Conservation (phyloP, 352 stramenopile genomes). For the Phytophthora litchii region DNA sequence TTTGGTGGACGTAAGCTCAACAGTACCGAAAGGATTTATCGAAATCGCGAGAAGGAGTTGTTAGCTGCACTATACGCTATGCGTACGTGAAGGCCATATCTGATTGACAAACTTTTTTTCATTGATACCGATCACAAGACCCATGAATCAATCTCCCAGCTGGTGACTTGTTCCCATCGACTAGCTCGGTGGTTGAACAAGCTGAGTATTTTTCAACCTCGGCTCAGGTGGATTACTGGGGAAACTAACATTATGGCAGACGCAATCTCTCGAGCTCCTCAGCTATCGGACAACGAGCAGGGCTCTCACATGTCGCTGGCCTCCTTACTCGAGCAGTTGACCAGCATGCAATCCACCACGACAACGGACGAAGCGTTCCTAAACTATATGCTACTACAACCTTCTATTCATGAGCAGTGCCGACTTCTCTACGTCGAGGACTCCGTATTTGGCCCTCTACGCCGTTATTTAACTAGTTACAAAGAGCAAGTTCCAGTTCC, state of each 20-base stretch:
- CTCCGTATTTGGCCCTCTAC: neutral
- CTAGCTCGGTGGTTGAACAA: slow-evolving; percentile 18
- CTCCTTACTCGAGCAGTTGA: neutral
- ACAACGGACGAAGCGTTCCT: neutral
- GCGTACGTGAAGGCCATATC: slow-evolving; percentile 18
- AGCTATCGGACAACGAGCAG: neutral
- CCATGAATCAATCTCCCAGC: slow-evolving; percentile 6
- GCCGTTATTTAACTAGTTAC: neutral
- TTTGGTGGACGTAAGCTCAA: slow-evolving; percentile 21
- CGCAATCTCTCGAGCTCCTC: neutral
- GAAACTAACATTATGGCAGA: slow-evolving; percentile 18
- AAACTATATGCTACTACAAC: neutral
- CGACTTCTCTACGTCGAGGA: neutral
- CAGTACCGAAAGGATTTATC: slow-evolving; percentile 10
- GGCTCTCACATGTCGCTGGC: neutral
- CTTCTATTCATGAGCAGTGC: neutral
- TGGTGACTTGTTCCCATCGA: slow-evolving; percentile 9
- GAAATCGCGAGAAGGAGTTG: slow-evolving; percentile 20
- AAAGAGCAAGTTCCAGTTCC: neutral
- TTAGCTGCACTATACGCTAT: slow-evolving; percentile 17
- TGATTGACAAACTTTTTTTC: slow-evolving; percentile 14
- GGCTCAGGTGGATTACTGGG: slow-evolving; percentile 23
- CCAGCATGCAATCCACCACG: neutral
- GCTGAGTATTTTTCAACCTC: slow-evolving; percentile 18
- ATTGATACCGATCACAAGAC: slow-evolving; percentile 19